Base-by-base conservation (phyloP, 2,329 filamentous ascomycete species). In the Blumeria graminis region DNA sequence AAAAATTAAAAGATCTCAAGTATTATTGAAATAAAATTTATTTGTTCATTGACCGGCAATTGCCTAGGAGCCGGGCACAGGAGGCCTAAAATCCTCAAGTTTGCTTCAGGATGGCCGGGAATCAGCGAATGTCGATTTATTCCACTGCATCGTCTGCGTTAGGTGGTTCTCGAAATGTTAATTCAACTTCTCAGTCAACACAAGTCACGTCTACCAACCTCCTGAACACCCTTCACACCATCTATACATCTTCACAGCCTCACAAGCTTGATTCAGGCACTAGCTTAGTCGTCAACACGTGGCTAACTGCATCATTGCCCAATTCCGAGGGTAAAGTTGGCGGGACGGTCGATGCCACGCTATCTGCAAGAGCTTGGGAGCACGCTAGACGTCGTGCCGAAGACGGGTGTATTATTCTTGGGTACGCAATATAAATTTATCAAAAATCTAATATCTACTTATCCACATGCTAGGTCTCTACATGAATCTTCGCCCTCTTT, bases 181-280 rank as follows among this genome's bases (percentile, higher is more conserved):
- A 74, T 22, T 73, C 76, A 36, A 79, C 79, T 56, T 80, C 82
- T 64, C 78, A 86, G 64, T 76, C 84, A 9, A 72, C 82, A 50
- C 88, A 94, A 67, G 82, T 95, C 56, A 94, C 90, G 6, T 94
- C 90, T 1, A 94, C 89, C 1, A 94, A 88, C 0, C 77, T 96
- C 51, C 77, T 98, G 57, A 96, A 96, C 70, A 80, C 86, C 57
- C 76, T 95, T 50, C 92, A 98, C 71, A 88, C 86, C 63, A 83
- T 85, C 65, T 96, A 94, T 69, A 77, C 86, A 52, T 80, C 84
- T 3, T 81, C 81, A 34, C 80, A 87, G 65, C 80, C 90, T n/a
- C 92, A 94, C 68, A 76, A 76, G 60, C 77, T 98, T 50, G 92
- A 98, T 69, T 82, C 88, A 52, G 87, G 86, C 62, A 92, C 89